Base-by-base conservation (phyloP, 2,329 filamentous ascomycete species). In the Pseudopyricularia javanii region DNA sequence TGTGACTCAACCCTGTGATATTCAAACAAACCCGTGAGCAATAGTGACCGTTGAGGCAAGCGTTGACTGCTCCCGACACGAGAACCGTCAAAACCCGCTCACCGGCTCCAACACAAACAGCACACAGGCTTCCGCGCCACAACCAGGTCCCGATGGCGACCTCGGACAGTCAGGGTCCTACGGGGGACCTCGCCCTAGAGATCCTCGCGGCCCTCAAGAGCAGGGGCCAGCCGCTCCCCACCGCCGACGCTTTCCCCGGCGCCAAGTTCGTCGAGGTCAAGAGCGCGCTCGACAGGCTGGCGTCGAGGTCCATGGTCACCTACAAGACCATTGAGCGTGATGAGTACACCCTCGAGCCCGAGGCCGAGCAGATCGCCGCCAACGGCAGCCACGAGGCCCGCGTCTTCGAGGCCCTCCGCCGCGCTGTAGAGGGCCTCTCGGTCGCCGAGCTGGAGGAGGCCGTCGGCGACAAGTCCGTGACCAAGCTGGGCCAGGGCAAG, bases 401-500 rank as follows among this genome's bases (percentile, higher is more conserved):
- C 57, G 87, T 91, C 54, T 91, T 89, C 62, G 82, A 88, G 62
- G 86, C 85, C 0, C 73, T 91, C 54, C 76, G 79, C 59, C 73
- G 78, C 58, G 83, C 85, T 30, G 66, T 90, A 58, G 89, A 91
- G 63, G 91, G 90, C 22, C 75, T 96, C 67, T 86, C 86, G 58
- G 85, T 97, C 55, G 73, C 78, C 58, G 87, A 91, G 59, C 73
- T 91, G 54, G 79, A 85, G 69, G 74, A 73, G 64, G 73, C 73
- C 53, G 82, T 91, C 58, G 85, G 86, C 53, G 82, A 86, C 67
- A 87, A 52, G 67, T 82, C 73, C 49, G 84, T 80, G 47, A 76
- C 84, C 50, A 91, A 88, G 71, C 75, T 96, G 56, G 93, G 93
- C n/a, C 86, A 93, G 66, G 90, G 90, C 61, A 95, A 93, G 72